These are phyloP conservation scores for Ramularia collo-cygni DNA, from an alignment of 2,329 filamentous ascomycete species.

Conservation along the genomic window DNA sequence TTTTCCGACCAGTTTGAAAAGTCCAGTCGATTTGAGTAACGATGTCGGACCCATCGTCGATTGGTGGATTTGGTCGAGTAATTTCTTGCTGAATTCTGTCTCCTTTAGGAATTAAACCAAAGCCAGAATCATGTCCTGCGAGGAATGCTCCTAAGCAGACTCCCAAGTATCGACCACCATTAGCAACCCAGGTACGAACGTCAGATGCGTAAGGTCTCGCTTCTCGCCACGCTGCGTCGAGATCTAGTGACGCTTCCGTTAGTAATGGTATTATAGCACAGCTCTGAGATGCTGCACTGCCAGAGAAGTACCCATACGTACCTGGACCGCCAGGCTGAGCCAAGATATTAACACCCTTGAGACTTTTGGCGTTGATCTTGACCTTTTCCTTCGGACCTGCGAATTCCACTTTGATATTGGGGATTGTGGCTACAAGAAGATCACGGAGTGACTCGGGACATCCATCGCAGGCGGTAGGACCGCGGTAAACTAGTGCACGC, in stretches of 20 bases:
- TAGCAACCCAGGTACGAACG: slow-evolving; percentile 15
- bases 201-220: slow-evolving; percentile 7
- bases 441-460: slow-evolving; percentile 16
- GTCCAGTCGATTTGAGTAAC: slow-evolving; percentile 21
- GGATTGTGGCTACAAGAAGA: slow-evolving; percentile 10
- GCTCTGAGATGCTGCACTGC: too few species aligned
- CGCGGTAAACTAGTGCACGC: too few species aligned
- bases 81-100: slow-evolving; percentile 12
- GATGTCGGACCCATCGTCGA: slow-evolving; percentile 13
- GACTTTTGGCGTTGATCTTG: slow-evolving; percentile 11
- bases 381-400: slow-evolving; percentile 15
- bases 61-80: slow-evolving; percentile 9
- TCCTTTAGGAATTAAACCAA: slow-evolving; percentile 9
- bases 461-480: slow-evolving; percentile 10
- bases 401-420: slow-evolving; percentile 14
- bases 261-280: too few species aligned
- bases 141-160: slow-evolving; percentile 21
- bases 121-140: slow-evolving; percentile 16
- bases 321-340: slow-evolving; percentile 19
- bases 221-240: slow-evolving; percentile 14
- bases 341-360: slow-evolving; percentile 12
- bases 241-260: too few species aligned
- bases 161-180: slow-evolving; percentile 19
- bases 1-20: slow-evolving; percentile 10
- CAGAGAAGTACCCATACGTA: too few species aligned